A percentile compares a stretch with the other conserved stretches of the same genome.
Evolutionary conservation across 768 basidiomycete genomes (phyloP).

Genomic region (Coprinopsis marcescibilis): DNA sequence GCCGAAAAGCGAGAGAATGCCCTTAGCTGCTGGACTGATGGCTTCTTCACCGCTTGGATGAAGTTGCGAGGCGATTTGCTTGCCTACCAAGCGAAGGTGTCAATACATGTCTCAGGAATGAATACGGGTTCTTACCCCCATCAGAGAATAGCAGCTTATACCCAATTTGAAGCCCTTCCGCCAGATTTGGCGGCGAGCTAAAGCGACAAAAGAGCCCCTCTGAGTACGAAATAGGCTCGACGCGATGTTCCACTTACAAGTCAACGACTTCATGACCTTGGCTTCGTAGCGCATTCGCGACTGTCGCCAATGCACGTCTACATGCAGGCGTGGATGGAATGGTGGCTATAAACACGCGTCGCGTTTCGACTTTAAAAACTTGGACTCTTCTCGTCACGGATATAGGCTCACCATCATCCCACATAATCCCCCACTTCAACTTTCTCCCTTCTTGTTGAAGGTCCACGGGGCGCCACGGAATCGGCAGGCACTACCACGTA

Average conservation of each 20-base stretch:
- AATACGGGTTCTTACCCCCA: conserved; percentile 34
- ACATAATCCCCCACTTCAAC: conserved; percentile 56
- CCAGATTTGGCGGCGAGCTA: conserved; percentile 41
- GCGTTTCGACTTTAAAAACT: conserved; percentile 4
- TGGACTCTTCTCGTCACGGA: not conserved
- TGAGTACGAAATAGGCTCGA: not conserved
- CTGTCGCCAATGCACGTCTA: conserved; percentile 45
- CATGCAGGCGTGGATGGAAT: conserved; percentile 63
- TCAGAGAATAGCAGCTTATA: conserved; percentile 54
- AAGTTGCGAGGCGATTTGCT: conserved; percentile 32
- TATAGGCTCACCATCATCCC: conserved; percentile 53
- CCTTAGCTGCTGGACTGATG: conserved; percentile 24
- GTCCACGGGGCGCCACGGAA: conserved; percentile 44
- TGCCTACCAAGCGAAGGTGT: conserved; percentile 26
- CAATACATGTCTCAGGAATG: conserved; percentile 3
- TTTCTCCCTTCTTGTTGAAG: conserved; percentile 43
- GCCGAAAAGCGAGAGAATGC: conserved; percentile 28
- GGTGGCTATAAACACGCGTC: conserved; percentile 43
- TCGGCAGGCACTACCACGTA: conserved; percentile 37
- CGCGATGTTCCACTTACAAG: conserved; percentile 43
- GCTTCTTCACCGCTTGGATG: conserved; percentile 30
- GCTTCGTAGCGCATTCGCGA: conserved; percentile 45
- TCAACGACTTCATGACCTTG: conserved; percentile 61
- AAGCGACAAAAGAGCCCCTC: not conserved
- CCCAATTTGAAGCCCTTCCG: conserved; percentile 45